Evolutionary conservation across 345 rosid species (phyloP).

Genomic region (Gossypium anomalum): DNA sequence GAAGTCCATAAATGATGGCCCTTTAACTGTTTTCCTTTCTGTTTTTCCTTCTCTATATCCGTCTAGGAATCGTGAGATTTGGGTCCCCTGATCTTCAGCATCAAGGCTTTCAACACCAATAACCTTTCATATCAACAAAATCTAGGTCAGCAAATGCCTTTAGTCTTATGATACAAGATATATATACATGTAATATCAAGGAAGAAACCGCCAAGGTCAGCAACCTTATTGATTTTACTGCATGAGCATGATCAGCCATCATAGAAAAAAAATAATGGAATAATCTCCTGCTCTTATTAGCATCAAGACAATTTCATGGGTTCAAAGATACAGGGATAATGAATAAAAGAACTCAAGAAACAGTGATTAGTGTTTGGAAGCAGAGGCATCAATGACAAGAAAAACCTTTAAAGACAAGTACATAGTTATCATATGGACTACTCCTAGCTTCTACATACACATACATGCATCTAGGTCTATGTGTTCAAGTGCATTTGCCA

Average conservation of each 20-base stretch:
- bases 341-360: neutral
- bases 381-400: neutral
- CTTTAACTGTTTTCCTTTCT: slow-evolving; percentile 20
- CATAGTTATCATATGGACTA: neutral
- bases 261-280: neutral
- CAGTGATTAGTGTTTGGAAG: neutral
- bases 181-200: neutral
- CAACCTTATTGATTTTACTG: neutral
- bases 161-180: neutral
- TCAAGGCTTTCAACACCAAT: slow-evolving; percentile 48
- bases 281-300: neutral
- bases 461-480: neutral
- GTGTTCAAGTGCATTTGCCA: neutral
- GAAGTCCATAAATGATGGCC: slow-evolving; percentile 65
- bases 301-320: neutral
- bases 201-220: neutral
- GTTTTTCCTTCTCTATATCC: slow-evolving; percentile 80
- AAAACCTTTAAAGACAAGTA: neutral
- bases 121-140: slow-evolving; percentile 40
- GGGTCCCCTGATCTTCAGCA: slow-evolving; percentile 69
- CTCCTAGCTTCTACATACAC: too few species aligned
- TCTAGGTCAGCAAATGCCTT: neutral
- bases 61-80: slow-evolving; percentile 65
- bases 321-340: neutral
- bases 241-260: neutral